Conservation (phyloP, 1,284 basidiomycete species). For the Ustilago nuda region DNA sequence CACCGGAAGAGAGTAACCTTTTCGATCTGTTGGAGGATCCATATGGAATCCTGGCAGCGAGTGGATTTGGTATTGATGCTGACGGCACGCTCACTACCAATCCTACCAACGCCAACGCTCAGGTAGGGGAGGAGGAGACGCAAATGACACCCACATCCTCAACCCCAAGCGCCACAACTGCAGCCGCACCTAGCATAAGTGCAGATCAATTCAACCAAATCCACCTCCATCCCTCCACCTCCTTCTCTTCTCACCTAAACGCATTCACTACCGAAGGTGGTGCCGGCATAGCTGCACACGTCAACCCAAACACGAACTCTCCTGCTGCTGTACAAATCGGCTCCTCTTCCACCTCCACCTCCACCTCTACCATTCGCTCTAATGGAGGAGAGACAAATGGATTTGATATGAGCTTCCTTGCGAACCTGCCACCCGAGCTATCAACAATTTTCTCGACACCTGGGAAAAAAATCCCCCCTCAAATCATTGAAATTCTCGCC, state of each 20-base stretch:
- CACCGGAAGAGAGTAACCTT: constrained; percentile 22
- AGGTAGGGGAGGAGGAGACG: neutral
- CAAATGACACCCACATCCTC: constrained; percentile 21
- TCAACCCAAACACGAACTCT: constrained; percentile 9
- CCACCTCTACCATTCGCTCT: neutral
- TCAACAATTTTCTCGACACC: constrained; percentile 29
- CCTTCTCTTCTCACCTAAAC: constrained; percentile 52
- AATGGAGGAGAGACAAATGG: neutral
- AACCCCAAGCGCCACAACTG: constrained; percentile 1
- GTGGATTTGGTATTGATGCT: constrained; percentile 54
- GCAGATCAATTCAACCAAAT: constrained; percentile 58
- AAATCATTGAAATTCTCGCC: constrained; percentile 41
- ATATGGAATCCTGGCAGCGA: constrained; percentile 62
- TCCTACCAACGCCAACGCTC: neutral
- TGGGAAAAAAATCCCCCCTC: constrained; percentile 28
- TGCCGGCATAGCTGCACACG: constrained; percentile 59
- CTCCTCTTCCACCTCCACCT: neutral
- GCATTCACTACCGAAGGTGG: constrained; percentile 55
- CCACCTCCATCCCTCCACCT: constrained; percentile 53
- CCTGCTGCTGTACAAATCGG: constrained; percentile 25
- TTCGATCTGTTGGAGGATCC: constrained; percentile 66
- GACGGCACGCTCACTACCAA: constrained; percentile 24
- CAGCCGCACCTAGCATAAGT: constrained; percentile 19
- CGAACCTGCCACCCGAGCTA: constrained; percentile 31
- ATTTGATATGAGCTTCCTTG: constrained; percentile 21